Conservation (phyloP, 305 asterid species). For the Stenogyne calaminthoides region DNA sequence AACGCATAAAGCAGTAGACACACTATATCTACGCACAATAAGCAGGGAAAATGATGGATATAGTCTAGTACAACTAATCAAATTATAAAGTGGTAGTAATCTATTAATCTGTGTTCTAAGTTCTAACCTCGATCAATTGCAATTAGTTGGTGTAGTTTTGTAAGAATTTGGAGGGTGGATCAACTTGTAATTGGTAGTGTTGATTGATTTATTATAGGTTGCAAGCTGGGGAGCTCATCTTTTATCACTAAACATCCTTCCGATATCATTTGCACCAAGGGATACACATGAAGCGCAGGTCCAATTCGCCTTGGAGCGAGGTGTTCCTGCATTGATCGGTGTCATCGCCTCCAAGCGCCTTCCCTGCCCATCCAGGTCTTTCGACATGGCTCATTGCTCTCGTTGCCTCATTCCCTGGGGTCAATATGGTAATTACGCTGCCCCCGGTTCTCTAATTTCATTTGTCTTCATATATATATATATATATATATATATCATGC, state of each 20-base stretch:
- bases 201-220: conserved; percentile 41
- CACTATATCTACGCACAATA: too few species aligned
- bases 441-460: neutral
- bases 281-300: conserved; percentile 60
- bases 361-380: conserved; percentile 52
- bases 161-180: neutral
- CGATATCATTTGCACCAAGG: conserved; percentile 57
- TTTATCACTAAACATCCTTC: conserved; percentile 38
- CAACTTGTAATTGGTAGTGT: neutral
- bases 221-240: conserved; percentile 69
- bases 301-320: conserved; percentile 57
- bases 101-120: neutral
- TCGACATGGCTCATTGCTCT: conserved; percentile 62
- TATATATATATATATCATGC: neutral
- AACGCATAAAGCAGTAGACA: conserved; percentile 1
- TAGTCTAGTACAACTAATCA: neutral
- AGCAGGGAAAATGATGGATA: neutral
- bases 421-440: conserved; percentile 32
- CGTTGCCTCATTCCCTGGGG: conserved; percentile 66
- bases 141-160: neutral
- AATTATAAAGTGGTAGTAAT: neutral
- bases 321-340: conserved; percentile 54
- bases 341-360: conserved; percentile 54
- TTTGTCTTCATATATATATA: neutral
- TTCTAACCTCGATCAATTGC: neutral